Evolutionary conservation across 805 yeast species (phyloP).

Genomic region (Ogataea siamensis): DNA sequence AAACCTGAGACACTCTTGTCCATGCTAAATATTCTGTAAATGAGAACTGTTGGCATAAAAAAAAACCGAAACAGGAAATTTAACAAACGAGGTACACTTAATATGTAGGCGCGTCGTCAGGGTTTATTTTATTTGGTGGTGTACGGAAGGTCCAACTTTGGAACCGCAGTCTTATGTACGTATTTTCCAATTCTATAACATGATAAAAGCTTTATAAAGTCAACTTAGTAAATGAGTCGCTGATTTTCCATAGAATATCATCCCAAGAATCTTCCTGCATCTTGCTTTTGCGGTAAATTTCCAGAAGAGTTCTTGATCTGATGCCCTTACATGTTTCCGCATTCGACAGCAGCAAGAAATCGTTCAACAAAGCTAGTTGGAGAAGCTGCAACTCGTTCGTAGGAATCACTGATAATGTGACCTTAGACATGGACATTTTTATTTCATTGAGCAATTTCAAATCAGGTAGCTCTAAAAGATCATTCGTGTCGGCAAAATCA

Average conservation of each 20-base stretch:
- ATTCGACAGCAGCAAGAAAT: constrained; percentile 29
- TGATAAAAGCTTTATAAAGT: constrained; percentile 9
- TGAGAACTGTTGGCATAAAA: constrained; percentile 8
- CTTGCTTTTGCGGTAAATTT: constrained; percentile 23
- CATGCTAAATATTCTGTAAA: constrained; percentile 5
- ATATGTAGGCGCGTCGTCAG: constrained; percentile 8
- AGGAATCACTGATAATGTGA: constrained; percentile 23
- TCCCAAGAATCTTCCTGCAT: constrained; percentile 26
- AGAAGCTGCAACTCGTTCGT: constrained; percentile 37
- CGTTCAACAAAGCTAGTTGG: constrained; percentile 36
- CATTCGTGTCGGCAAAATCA: constrained; percentile 8
- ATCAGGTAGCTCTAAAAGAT: constrained; percentile 21
- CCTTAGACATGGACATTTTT: constrained; percentile 27
- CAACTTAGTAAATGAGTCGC: constrained; percentile 18
- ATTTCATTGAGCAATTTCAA: constrained; percentile 24
- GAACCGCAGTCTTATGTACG: no score
- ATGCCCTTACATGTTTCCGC: constrained; percentile 16
- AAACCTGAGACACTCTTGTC: constrained; percentile 13
- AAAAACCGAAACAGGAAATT: constrained; percentile 12
- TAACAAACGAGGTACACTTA: constrained; percentile 1
- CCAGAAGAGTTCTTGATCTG: constrained; percentile 17
- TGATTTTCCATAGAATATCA: constrained; percentile 29
- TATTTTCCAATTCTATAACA: background rate
- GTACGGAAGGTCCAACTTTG: no score
- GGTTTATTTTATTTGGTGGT: no score